phyloP scores from a whole-genome alignment of 176 grass and related monocot species.

The Rhynchospora pubera region DNA sequence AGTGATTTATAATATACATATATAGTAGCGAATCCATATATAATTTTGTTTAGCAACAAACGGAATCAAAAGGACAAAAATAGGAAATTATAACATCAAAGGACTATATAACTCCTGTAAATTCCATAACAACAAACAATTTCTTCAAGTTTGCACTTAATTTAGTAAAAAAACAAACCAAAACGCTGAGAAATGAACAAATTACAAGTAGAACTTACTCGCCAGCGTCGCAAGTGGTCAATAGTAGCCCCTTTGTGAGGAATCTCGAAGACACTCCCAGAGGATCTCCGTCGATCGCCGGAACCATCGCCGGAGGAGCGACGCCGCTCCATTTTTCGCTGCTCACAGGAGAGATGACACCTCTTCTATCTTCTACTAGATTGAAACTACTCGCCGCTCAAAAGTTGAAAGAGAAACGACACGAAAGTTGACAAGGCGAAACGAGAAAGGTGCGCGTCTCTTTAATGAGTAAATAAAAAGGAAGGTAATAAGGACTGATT shows the following conservation, averaged over 20 bases:
- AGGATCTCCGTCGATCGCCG: not conserved
- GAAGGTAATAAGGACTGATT: not conserved
- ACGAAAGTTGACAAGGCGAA: not conserved
- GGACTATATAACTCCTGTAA: not conserved
- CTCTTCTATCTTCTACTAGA: not conserved
- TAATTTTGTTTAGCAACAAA: too few species aligned
- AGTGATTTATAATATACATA: not conserved
- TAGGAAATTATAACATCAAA: not conserved
- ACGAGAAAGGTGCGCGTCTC: not conserved
- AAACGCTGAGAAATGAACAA: not conserved
- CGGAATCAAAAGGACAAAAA: not conserved
- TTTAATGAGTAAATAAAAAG: not conserved
- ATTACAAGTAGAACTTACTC: conserved; percentile 31
- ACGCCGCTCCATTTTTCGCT: conserved; percentile 27
- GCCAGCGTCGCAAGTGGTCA: conserved; percentile 56
- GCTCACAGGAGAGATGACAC: conserved; percentile 33
- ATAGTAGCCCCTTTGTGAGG: conserved; percentile 48
- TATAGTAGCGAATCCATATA: too few species aligned
- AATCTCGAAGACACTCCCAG: conserved; percentile 43
- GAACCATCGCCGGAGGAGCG: not conserved
- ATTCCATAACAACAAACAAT: not conserved
- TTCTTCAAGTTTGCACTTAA: not conserved
- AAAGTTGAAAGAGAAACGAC: not conserved
- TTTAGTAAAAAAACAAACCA: not conserved
- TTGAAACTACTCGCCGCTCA: conserved; percentile 7